Conservation (phyloP, 2,329 filamentous ascomycete species). For the Talaromyces sp. region DNA sequence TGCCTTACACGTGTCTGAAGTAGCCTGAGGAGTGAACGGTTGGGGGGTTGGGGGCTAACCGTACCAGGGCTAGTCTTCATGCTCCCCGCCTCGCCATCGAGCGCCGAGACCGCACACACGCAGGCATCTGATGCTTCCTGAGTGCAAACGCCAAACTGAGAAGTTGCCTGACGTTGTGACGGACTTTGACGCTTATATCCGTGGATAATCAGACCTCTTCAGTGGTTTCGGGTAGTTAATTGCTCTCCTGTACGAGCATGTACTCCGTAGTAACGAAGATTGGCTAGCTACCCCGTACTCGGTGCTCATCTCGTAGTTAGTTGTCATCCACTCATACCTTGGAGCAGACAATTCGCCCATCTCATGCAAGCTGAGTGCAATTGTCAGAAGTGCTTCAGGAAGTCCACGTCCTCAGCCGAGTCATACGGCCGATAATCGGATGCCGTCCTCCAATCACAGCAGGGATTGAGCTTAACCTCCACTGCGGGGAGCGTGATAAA, state of each 20-base stretch:
- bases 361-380: background rate
- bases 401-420: background rate
- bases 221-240: background rate
- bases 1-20: background rate
- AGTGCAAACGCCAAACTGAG: background rate
- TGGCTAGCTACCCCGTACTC: background rate
- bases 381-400: background rate
- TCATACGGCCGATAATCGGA: slow-evolving; percentile 22
- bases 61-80: background rate
- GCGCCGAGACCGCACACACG: slow-evolving; percentile 1
- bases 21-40: too few relatives aligned
- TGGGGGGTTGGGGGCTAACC: too few relatives aligned
- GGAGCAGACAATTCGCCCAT: background rate
- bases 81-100: background rate
- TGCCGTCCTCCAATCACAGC: slow-evolving; percentile 19
- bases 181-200: slow-evolving; percentile 3
- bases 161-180: background rate
- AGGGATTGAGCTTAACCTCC: background rate
- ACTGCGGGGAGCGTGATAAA: background rate
- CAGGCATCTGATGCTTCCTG: background rate
- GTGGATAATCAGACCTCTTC: background rate
- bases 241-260: background rate
- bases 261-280: background rate
- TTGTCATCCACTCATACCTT: background rate
- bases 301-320: background rate